Evolutionary conservation across 2,329 filamentous ascomycete genomes (phyloP).

Genomic region (Exophiala spinifera): DNA sequence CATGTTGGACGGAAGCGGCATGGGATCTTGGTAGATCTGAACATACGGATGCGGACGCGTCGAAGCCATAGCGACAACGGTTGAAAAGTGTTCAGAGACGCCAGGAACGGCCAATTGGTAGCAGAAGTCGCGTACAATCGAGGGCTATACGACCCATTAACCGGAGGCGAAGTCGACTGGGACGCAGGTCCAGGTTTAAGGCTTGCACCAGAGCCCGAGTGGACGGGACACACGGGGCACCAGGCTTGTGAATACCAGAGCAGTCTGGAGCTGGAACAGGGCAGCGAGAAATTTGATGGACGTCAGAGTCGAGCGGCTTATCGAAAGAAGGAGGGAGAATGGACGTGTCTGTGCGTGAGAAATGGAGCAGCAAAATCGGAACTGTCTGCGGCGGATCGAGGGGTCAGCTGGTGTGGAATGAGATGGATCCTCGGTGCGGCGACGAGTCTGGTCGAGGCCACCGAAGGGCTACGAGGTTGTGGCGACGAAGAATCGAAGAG

Average conservation of each 20-base stretch:
- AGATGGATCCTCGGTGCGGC: background rate
- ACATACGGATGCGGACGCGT: slow-evolving; percentile 45
- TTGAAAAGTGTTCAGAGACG: slow-evolving; percentile 10
- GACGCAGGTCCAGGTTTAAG: background rate
- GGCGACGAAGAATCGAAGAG: no score
- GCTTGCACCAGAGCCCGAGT: slow-evolving; percentile 7
- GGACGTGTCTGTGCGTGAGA: slow-evolving; percentile 24
- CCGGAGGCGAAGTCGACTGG: slow-evolving; percentile 6
- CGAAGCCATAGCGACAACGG: slow-evolving; percentile 27
- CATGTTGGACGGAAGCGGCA: slow-evolving; percentile 40
- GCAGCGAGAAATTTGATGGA: slow-evolving; percentile 23
- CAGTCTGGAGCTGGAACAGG: slow-evolving; percentile 14
- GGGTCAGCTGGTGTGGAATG: slow-evolving; percentile 3
- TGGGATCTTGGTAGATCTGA: slow-evolving; percentile 59
- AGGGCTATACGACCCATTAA: slow-evolving; percentile 17
- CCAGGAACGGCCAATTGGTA: slow-evolving; percentile 13
- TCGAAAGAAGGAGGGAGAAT: slow-evolving; percentile 15
- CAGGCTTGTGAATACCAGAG: slow-evolving; percentile 5
- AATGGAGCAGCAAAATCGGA: slow-evolving; percentile 5
- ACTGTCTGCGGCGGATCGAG: slow-evolving; percentile 18
- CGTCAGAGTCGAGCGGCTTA: slow-evolving; percentile 8
- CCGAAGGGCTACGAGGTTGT: no score
- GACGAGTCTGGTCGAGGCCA: background rate
- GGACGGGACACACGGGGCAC: slow-evolving; percentile 1
- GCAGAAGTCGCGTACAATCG: slow-evolving; percentile 21